Evolutionary conservation across 805 yeast genomes (phyloP).

Genomic region (Metschnikowia baotianmanensis): DNA sequence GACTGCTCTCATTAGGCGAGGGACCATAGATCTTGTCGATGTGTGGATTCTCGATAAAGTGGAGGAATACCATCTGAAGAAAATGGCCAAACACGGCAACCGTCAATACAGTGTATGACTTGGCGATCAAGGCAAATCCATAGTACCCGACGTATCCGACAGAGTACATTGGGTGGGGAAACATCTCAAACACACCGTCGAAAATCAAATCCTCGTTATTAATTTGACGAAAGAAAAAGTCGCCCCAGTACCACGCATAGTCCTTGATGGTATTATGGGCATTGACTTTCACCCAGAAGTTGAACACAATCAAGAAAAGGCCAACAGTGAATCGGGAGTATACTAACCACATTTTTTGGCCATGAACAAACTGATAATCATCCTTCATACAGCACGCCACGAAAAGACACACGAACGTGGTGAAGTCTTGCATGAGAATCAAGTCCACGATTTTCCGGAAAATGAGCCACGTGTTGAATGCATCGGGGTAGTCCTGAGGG

Average conservation of each 20-base stretch:
- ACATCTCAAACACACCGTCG: constrained; percentile 86
- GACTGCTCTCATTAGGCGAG: constrained; percentile 36
- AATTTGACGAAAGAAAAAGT: constrained; percentile 75
- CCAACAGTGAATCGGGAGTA: constrained; percentile 58
- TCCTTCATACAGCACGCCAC: constrained; percentile 42
- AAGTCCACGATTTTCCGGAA: constrained; percentile 79
- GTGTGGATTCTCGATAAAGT: constrained; percentile 80
- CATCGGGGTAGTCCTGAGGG: constrained; percentile 50
- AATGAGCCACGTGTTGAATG: constrained; percentile 79
- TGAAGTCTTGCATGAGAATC: constrained; percentile 81
- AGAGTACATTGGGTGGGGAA: constrained; percentile 92
- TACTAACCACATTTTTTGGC: constrained; percentile 44
- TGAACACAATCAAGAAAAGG: constrained; percentile 60
- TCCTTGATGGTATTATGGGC: constrained; percentile 88
- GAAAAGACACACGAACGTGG: constrained; percentile 68
- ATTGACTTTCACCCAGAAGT: constrained; percentile 81
- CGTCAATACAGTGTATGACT: constrained; percentile 65
- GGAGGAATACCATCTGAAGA: constrained; percentile 70
- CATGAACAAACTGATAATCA: constrained; percentile 35
- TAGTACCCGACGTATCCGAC: constrained; percentile 86
- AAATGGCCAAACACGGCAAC: constrained; percentile 76
- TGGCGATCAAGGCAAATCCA: constrained; percentile 75
- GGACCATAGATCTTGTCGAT: constrained; percentile 75
- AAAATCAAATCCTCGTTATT: constrained; percentile 66
- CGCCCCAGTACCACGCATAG: constrained; percentile 96